These are phyloP conservation scores for Solanum pinnatisectum DNA, from an alignment of 257 asterid genomes.

Conservation along the genomic window DNA sequence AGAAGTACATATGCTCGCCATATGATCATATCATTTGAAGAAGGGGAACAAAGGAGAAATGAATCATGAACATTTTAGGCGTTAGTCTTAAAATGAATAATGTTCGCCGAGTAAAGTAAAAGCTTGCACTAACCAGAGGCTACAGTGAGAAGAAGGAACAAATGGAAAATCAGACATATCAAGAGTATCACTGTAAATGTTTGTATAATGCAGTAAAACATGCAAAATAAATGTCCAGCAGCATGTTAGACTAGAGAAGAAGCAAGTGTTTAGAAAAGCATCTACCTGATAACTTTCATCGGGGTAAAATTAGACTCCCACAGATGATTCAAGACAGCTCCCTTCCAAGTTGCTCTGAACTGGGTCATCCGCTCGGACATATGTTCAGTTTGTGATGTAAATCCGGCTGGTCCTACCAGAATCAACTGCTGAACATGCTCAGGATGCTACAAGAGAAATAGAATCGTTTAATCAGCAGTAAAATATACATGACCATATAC, in stretches of 20 bases:
- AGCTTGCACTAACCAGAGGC: background rate
- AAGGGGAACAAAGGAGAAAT: background rate
- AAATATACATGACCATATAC: background rate
- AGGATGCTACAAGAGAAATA: constrained; percentile 56
- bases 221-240: background rate
- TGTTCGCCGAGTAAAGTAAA: background rate
- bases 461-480: background rate
- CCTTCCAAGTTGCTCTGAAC: constrained; percentile 85
- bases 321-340: constrained; percentile 68
- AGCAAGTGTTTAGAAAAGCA: background rate
- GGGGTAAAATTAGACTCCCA: constrained; percentile 99
- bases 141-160: background rate
- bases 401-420: constrained; percentile 95
- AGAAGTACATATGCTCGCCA: background rate
- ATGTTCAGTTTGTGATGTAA: constrained; percentile 66
- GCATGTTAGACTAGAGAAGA: background rate
- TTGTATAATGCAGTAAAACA: background rate
- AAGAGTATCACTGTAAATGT: background rate
- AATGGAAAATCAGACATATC: background rate
- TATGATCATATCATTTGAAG: background rate
- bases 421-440: constrained; percentile 80
- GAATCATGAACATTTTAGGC: background rate
- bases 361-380: constrained; percentile 46
- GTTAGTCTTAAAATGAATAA: background rate
- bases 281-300: constrained; percentile 70